phyloP scores from a whole-genome alignment of 768 basidiomycete species.

The Mycena amicta region DNA sequence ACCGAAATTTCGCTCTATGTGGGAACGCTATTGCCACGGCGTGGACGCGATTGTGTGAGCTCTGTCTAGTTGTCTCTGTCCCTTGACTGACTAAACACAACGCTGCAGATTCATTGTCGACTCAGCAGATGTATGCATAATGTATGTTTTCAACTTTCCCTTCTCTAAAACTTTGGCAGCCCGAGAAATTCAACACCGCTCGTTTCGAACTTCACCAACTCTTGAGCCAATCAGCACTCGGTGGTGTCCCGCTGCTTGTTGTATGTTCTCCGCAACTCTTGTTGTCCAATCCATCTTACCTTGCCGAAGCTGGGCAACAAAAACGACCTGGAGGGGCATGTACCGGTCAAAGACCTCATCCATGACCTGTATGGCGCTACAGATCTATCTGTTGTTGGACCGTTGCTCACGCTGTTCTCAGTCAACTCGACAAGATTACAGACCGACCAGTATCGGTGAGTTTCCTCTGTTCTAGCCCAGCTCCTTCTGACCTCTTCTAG shows the following conservation, averaged over 20 bases:
- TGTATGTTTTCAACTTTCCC: no score
- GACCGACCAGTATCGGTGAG: slow-evolving; percentile 85
- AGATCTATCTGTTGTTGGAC: slow-evolving; percentile 2
- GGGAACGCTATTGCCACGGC: slow-evolving; percentile 92
- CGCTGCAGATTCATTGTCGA: slow-evolving; percentile 84
- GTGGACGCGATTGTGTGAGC: slow-evolving; percentile 85
- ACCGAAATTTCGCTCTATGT: slow-evolving; percentile 93
- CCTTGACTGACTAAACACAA: not conserved
- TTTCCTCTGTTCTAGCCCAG: slow-evolving; percentile 19
- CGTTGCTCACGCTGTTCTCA: slow-evolving; percentile 27
- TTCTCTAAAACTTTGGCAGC: slow-evolving; percentile 42
- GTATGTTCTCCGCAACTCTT: slow-evolving; percentile 45
- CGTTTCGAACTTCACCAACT: slow-evolving; percentile 85
- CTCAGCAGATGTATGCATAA: slow-evolving; percentile 76
- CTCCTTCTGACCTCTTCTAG: slow-evolving; percentile 35
- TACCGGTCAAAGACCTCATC: slow-evolving; percentile 83
- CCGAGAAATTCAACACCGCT: slow-evolving; percentile 80
- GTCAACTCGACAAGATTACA: slow-evolving; percentile 78
- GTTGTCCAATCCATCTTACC: not conserved
- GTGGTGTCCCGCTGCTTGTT: slow-evolving; percentile 79
- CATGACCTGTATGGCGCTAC: slow-evolving; percentile 57
- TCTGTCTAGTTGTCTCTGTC: slow-evolving; percentile 3
- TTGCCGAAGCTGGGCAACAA: slow-evolving; percentile 81
- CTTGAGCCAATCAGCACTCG: slow-evolving; percentile 63
- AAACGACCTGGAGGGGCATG: slow-evolving; percentile 80